phyloP scores from a whole-genome alignment of 208 protist species.

The Crithidia acanthocephali region DNA sequence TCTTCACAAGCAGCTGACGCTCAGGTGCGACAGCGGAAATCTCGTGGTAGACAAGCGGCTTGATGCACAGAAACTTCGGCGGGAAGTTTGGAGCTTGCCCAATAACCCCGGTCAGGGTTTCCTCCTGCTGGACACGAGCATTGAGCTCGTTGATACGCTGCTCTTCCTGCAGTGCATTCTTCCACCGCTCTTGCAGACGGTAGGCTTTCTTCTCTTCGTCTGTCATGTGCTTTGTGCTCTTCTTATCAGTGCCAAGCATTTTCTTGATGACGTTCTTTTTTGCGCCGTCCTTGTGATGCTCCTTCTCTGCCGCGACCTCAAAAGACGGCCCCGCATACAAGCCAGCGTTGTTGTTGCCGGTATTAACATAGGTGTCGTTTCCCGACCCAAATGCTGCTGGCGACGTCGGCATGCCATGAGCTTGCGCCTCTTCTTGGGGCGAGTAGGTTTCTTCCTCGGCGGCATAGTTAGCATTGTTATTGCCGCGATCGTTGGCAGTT shows the following conservation, averaged over 20 bases:
- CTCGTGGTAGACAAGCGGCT: slow-evolving; percentile 71
- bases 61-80: slow-evolving; percentile 72
- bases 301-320: not conserved
- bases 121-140: slow-evolving; percentile 30
- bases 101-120: slow-evolving; percentile 17
- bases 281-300: slow-evolving; percentile 18
- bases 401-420: slow-evolving; percentile 12
- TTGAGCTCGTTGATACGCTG: slow-evolving; percentile 65
- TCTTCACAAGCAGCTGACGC: slow-evolving; percentile 51
- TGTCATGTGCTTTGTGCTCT: slow-evolving; percentile 49
- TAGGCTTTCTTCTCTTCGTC: slow-evolving; percentile 47
- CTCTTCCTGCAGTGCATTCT: slow-evolving; percentile 66
- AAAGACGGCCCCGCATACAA: not conserved
- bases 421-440: slow-evolving; percentile 25
- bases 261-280: slow-evolving; percentile 46
- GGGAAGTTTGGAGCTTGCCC: slow-evolving; percentile 68
- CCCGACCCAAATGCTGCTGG: slow-evolving; percentile 31
- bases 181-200: slow-evolving; percentile 65
- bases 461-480: no score
- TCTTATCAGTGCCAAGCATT: slow-evolving; percentile 44
- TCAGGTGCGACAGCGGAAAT: slow-evolving; percentile 45
- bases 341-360: slow-evolving; percentile 3
- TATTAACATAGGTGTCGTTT: slow-evolving; percentile 8
- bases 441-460: slow-evolving; percentile 29
- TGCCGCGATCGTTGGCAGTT: not conserved